phyloP scores from a whole-genome alignment of 2,329 filamentous ascomycete genomes.

The Colletotrichum sidae region DNA sequence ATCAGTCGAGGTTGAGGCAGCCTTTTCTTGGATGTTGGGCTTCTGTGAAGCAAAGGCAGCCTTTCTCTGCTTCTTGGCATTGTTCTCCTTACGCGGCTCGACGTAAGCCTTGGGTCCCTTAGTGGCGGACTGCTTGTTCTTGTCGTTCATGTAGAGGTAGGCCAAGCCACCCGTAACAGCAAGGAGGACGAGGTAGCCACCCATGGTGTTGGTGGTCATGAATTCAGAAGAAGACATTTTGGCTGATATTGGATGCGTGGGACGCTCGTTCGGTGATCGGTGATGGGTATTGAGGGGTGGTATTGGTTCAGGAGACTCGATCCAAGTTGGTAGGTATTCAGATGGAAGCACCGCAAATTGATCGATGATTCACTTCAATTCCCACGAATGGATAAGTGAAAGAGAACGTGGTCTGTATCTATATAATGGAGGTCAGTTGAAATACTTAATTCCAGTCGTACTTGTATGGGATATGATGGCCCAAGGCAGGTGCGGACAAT shows the following conservation, averaged over 20 bases:
- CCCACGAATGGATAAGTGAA: conserved; percentile 11
- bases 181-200: conserved; percentile 37
- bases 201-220: conserved; percentile 35
- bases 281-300: conserved; percentile 23
- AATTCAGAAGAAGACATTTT: conserved; percentile 39
- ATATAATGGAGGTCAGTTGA: conserved; percentile 10
- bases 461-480: conserved; percentile 19
- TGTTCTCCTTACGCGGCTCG: conserved; percentile 53
- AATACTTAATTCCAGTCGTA: conserved; percentile 1
- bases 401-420: conserved; percentile 7
- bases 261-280: conserved; percentile 6
- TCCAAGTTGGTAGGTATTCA: conserved; percentile 12
- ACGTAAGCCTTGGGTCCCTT: conserved; percentile 45
- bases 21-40: conserved; percentile 46
- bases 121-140: conserved; percentile 44
- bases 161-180: conserved; percentile 34
- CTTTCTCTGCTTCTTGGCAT: conserved; percentile 60
- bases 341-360: conserved; percentile 17
- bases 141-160: conserved; percentile 39
- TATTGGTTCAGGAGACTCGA: conserved; percentile 4
- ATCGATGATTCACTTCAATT: conserved; percentile 8
- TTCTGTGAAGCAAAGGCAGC: conserved; percentile 54
- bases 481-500: conserved; percentile 7
- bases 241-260: conserved; percentile 23
- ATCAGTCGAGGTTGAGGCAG: conserved; percentile 43